Conservation (phyloP, 495 filamentous ascomycete genomes). For the Penicillium daleae region DNA sequence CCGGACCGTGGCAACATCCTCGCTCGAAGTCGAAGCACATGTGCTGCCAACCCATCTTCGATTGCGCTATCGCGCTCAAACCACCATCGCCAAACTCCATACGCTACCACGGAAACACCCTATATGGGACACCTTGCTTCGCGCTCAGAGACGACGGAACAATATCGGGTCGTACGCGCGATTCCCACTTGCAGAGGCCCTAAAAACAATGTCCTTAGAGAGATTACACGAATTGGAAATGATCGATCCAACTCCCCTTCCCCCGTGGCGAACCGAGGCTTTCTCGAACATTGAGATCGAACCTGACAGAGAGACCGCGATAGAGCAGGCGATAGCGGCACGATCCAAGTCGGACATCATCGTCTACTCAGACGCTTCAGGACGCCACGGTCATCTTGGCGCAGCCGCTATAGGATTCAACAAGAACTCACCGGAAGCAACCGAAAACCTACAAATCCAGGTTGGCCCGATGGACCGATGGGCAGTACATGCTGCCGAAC, state of each 20-base stretch:
- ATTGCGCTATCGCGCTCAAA: too few relatives aligned
- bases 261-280: slow-evolving; percentile 23
- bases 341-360: slow-evolving; percentile 13
- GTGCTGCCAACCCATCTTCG: too few relatives aligned
- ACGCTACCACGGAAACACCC: too few relatives aligned
- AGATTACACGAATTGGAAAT: slow-evolving; percentile 21
- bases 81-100: too few relatives aligned
- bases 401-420: slow-evolving; percentile 18
- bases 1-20: background rate
- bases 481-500: slow-evolving; percentile 31
- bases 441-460: slow-evolving; percentile 21
- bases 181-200: slow-evolving; percentile 23
- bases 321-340: slow-evolving; percentile 15
- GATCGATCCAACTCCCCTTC: slow-evolving; percentile 26
- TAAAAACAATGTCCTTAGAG: slow-evolving; percentile 18
- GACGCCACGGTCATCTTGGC: slow-evolving; percentile 20
- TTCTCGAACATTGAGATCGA: too few relatives aligned
- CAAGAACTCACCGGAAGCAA: slow-evolving; percentile 1
- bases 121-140: too few relatives aligned
- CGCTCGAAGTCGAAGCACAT: background rate
- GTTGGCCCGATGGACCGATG: slow-evolving; percentile 28
- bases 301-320: slow-evolving; percentile 24
- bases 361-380: slow-evolving; percentile 30
- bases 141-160: too few relatives aligned
- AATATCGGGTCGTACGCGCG: slow-evolving; percentile 6